These are phyloP conservation scores for Abortiporus biennis DNA, from an alignment of 1,284 basidiomycete species.

Conservation along the genomic window DNA sequence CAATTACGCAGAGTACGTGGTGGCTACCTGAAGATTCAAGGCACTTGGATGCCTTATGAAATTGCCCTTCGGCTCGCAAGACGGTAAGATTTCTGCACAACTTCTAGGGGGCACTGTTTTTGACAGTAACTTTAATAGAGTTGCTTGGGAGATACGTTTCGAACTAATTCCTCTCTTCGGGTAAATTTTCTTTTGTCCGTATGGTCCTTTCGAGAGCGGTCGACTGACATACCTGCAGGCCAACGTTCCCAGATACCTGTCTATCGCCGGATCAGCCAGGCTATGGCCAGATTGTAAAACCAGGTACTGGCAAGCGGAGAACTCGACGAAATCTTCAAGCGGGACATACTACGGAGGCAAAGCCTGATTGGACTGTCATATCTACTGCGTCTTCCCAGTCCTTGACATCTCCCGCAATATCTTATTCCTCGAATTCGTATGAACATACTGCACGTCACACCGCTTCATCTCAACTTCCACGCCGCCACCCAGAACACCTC, in stretches of 20 bases:
- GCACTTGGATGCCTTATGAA: conserved; percentile 89
- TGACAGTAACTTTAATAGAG: conserved; percentile 36
- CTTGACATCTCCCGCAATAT: not conserved
- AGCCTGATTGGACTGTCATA: conserved; percentile 21
- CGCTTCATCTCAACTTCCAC: conserved; percentile 15
- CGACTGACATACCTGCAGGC: conserved; percentile 21
- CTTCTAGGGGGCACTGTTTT: conserved; percentile 6
- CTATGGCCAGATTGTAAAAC: conserved; percentile 71
- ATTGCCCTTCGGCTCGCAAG: conserved; percentile 70
- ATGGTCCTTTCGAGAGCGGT: not conserved
- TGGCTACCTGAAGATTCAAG: conserved; percentile 84
- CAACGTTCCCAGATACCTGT: conserved; percentile 71
- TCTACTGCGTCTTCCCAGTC: conserved; percentile 12
- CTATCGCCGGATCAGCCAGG: conserved; percentile 77
- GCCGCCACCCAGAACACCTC: conserved; percentile 8
- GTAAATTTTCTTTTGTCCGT: conserved; percentile 31
- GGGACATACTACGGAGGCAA: conserved; percentile 15
- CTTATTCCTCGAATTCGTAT: not conserved
- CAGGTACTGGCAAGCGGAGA: conserved; percentile 54
- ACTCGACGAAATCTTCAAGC: conserved; percentile 40
- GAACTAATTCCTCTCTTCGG: conserved; percentile 81
- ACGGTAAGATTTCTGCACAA: conserved; percentile 39
- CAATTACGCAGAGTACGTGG: conserved; percentile 78
- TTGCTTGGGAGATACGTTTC: conserved; percentile 84
- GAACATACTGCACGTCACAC: conserved; percentile 15